Evolutionary conservation across 1,284 basidiomycete species (phyloP).

Genomic region (Cerrena zonata): DNA sequence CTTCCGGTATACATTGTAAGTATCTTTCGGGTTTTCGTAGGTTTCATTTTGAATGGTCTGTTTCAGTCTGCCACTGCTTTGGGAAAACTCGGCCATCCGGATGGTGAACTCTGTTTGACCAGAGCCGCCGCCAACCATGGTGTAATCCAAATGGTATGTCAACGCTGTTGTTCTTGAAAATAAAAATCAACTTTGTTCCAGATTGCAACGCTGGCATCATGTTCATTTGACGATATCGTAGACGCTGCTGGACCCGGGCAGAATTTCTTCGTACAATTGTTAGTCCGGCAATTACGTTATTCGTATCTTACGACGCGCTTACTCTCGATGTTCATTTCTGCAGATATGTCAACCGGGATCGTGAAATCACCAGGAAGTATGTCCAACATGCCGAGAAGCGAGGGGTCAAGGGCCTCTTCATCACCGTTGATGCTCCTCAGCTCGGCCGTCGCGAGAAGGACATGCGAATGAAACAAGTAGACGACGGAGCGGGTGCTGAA

Average conservation of each 20-base stretch:
- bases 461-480: slow-evolving; percentile 89
- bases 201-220: slow-evolving; percentile 86
- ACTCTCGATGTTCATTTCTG: background rate
- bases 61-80: slow-evolving; percentile 67
- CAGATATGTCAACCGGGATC: slow-evolving; percentile 83
- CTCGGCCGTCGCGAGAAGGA: slow-evolving; percentile 87
- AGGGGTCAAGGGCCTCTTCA: slow-evolving; percentile 82
- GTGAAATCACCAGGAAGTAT: slow-evolving; percentile 73
- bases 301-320: background rate
- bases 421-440: slow-evolving; percentile 91
- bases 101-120: slow-evolving; percentile 85
- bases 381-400: slow-evolving; percentile 80
- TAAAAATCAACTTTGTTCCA: slow-evolving; percentile 23
- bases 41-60: background rate
- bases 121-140: slow-evolving; percentile 74
- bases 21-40: background rate
- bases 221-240: slow-evolving; percentile 86
- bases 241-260: slow-evolving; percentile 72
- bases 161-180: background rate
- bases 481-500: slow-evolving; percentile 27
- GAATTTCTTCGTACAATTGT: slow-evolving; percentile 76
- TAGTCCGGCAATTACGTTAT: slow-evolving; percentile 18
- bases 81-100: slow-evolving; percentile 90
- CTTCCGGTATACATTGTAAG: slow-evolving; percentile 74
- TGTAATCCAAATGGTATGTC: slow-evolving; percentile 80